Base-by-base conservation (phyloP, 1,284 basidiomycete genomes). In the Ceratorhiza oryzae-sativae region DNA sequence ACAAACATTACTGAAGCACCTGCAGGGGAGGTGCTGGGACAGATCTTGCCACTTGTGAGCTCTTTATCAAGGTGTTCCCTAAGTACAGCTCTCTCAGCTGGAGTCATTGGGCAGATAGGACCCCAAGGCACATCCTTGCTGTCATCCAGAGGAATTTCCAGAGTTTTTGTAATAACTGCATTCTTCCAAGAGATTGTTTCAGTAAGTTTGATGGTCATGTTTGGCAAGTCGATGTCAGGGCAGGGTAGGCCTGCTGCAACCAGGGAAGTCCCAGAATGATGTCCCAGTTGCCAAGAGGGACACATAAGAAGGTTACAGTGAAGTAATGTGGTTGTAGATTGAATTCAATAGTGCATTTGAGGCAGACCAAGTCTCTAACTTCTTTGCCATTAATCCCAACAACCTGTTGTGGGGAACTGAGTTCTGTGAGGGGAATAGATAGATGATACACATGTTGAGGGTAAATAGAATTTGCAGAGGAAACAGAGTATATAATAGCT, bases 331-430 rank as follows among this genome's bases (percentile, higher is more conserved):
- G 36, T 58, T 39, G 15, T n/a, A 39, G 18, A 34, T 8, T 58
- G 30, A 39, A 34, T 32, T 12, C 36, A 2, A 58, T 3, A 27
- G 8, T 34, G 55, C 36, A 58, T 27, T 58, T 58, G 55, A 36
- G 36, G 15, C 36, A 3, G 2, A 34, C 30, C 2, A 32, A 3
- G 18, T 58, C 55, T 32, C 30, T 10, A 6, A 58, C 55, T 36
- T 58, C 18, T 8, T 58, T 58, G 36, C 55, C 55, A 20, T 39
- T 58, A 15, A 58, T 58, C 23, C 55, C 27, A 36, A 58, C 27
- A 8, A 58, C 15, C 18, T 27, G 55, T 9, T 32, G 36, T 18
- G 55, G 32, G 30, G 55, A 18, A 18, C 15, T 13, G 32, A 58
- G 55, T 23, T 32, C 30, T 12, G 55, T 58, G 30, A 36, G 55